These are phyloP conservation scores for Chaetomiaceae sp. DNA, from an alignment of 2,329 filamentous ascomycete genomes.

Conservation along the genomic window DNA sequence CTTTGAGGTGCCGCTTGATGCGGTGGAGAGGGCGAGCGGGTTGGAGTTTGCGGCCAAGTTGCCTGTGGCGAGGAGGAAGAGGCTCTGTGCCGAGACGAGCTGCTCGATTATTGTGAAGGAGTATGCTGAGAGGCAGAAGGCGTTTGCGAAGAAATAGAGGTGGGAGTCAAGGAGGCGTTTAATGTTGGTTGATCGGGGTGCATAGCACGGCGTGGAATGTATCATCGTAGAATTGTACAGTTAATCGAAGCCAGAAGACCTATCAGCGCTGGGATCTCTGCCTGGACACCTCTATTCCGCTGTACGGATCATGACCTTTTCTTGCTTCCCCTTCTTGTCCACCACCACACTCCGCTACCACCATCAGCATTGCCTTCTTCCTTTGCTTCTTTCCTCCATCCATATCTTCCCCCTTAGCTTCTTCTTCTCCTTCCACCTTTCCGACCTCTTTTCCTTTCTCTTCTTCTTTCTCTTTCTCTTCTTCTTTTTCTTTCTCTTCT, in stretches of 20 bases:
- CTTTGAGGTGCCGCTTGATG: slow-evolving; percentile 93
- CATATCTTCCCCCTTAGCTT: too few species aligned
- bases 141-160: slow-evolving; percentile 42
- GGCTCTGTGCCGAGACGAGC: slow-evolving; percentile 78
- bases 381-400: too few species aligned
- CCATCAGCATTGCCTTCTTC: too few species aligned
- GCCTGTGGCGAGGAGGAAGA: slow-evolving; percentile 65
- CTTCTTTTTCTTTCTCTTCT: too few species aligned
- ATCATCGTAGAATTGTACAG: background rate
- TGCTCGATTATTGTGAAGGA: slow-evolving; percentile 83
- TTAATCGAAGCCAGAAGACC: background rate
- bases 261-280: too few species aligned
- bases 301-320: too few species aligned
- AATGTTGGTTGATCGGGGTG: background rate
- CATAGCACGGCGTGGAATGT: background rate
- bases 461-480: too few species aligned
- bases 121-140: slow-evolving; percentile 60
- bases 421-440: too few species aligned
- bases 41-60: slow-evolving; percentile 85
- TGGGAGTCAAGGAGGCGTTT: background rate
- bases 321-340: too few species aligned
- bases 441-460: too few species aligned
- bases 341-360: too few species aligned
- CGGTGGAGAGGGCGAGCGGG: slow-evolving; percentile 85
- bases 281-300: too few species aligned